Evolutionary conservation across 805 yeast genomes (phyloP).

Genomic region (Teunomyces panamensis): DNA sequence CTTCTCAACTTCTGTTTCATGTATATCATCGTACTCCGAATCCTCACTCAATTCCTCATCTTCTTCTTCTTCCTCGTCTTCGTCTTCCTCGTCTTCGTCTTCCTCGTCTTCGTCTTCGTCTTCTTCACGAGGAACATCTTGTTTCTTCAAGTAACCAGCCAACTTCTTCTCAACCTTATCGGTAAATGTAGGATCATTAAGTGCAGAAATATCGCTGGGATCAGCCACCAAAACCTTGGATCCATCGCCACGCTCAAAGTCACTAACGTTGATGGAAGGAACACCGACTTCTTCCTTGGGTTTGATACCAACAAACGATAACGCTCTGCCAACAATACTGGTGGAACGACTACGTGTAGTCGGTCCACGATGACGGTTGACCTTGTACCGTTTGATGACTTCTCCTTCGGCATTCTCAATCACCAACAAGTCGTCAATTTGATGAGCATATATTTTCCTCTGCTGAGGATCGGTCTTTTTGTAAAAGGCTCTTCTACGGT

Average conservation of each 20-base stretch:
- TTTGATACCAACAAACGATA: conserved; percentile 55
- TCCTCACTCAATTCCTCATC: conserved; percentile 21
- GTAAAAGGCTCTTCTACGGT: conserved; percentile 24
- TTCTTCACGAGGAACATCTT: not conserved
- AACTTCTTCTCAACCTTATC: conserved; percentile 17
- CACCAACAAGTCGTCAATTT: conserved; percentile 70
- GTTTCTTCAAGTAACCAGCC: conserved; percentile 11
- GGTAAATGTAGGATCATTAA: conserved; percentile 13
- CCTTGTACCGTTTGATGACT: conserved; percentile 72
- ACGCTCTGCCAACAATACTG: conserved; percentile 44
- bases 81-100: conserved; percentile 7
- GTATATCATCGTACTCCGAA: conserved; percentile 21
- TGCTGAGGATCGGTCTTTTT: conserved; percentile 29
- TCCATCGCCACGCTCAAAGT: not conserved
- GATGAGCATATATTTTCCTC: conserved; percentile 64
- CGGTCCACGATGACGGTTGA: conserved; percentile 50
- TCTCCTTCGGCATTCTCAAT: conserved; percentile 94
- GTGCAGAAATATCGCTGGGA: conserved; percentile 10
- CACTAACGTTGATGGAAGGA: conserved; percentile 9
- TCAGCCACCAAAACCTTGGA: conserved; percentile 10
- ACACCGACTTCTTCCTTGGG: conserved; percentile 9
- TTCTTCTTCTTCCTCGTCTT: conserved; percentile 20
- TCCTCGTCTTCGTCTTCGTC: not conserved
- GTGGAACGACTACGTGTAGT: conserved; percentile 26
- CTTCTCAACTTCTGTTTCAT: conserved; percentile 67